These are phyloP conservation scores for Lichtheimia ramosa DNA, from an alignment of 371 early-diverging fungal genomes.

Conservation along the genomic window DNA sequence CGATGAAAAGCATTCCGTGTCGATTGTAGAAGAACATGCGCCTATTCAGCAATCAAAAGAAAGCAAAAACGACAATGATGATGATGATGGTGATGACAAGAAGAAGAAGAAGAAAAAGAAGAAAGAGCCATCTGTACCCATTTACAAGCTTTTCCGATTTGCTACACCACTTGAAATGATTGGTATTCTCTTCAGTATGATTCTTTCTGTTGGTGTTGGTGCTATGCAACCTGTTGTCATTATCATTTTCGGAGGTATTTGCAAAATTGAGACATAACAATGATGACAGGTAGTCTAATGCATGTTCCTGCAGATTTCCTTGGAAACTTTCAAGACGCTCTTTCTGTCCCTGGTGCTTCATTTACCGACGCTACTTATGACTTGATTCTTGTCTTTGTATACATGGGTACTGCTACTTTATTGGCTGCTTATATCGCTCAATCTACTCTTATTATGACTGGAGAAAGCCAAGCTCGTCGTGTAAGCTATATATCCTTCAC, in stretches of 20 bases:
- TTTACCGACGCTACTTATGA: constrained; percentile 11
- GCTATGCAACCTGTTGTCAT: constrained; percentile 24
- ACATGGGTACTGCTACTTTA: constrained; percentile 46
- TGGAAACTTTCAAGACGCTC: background rate
- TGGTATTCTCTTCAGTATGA: constrained; percentile 10
- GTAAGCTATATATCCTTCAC: constrained; percentile 52
- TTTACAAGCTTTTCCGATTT: constrained; percentile 66
- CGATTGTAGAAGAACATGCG: too few species aligned
- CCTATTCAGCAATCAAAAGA: too few species aligned
- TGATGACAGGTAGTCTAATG: too few species aligned
- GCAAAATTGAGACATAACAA: too few species aligned
- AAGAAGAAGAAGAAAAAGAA: constrained; percentile 38
- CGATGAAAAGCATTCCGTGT: background rate
- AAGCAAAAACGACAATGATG: background rate
- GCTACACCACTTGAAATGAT: constrained; percentile 60
- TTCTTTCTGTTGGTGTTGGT: constrained; percentile 23
- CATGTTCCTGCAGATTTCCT: constrained; percentile 3
- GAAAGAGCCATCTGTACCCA: constrained; percentile 29
- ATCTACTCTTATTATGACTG: constrained; percentile 42
- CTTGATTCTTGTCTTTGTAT: constrained; percentile 39
- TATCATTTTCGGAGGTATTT: constrained; percentile 29
- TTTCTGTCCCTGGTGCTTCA: constrained; percentile 15
- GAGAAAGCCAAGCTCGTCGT: constrained; percentile 36
- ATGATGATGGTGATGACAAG: background rate
- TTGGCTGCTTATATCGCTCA: constrained; percentile 41